These are phyloP conservation scores for Vitis amurensis DNA, from an alignment of 164 flowering plant species.

Conservation along the genomic window DNA sequence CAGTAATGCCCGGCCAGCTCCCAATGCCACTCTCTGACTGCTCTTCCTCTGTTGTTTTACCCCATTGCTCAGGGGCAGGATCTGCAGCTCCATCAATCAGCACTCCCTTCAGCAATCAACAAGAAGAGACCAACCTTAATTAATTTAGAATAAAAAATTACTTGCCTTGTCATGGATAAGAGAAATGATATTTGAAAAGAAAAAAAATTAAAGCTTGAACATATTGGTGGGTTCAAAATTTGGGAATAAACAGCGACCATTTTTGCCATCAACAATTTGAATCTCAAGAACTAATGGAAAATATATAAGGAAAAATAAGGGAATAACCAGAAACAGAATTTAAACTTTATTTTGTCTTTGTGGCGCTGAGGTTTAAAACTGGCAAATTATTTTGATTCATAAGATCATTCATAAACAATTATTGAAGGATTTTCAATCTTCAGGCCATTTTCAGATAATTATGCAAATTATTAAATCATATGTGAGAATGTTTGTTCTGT, in stretches of 20 bases:
- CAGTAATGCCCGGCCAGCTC: conserved; percentile 89
- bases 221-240: too few relatives aligned
- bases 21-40: conserved; percentile 77
- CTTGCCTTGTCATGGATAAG: neutral
- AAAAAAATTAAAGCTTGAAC: neutral
- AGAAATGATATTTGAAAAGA: neutral
- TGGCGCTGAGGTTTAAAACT: neutral
- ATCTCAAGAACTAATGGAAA: neutral
- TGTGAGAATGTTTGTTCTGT: too few relatives aligned
- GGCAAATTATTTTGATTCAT: neutral
- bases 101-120: conserved; percentile 51
- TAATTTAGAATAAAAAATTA: neutral
- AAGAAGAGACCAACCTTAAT: neutral
- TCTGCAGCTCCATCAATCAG: conserved; percentile 97
- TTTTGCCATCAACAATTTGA: neutral
- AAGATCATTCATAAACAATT: too few relatives aligned
- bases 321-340: neutral
- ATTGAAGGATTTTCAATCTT: too few relatives aligned
- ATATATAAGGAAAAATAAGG: neutral
- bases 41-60: conserved; percentile 86
- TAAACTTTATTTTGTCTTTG: neutral
- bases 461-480: too few relatives aligned
- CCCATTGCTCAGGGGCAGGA: conserved; percentile 98
- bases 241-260: too few relatives aligned
- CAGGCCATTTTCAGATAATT: too few relatives aligned